Evolutionary conservation across 75 land plant genomes (phyloP).

Genomic region (Cryptomeria japonica): DNA sequence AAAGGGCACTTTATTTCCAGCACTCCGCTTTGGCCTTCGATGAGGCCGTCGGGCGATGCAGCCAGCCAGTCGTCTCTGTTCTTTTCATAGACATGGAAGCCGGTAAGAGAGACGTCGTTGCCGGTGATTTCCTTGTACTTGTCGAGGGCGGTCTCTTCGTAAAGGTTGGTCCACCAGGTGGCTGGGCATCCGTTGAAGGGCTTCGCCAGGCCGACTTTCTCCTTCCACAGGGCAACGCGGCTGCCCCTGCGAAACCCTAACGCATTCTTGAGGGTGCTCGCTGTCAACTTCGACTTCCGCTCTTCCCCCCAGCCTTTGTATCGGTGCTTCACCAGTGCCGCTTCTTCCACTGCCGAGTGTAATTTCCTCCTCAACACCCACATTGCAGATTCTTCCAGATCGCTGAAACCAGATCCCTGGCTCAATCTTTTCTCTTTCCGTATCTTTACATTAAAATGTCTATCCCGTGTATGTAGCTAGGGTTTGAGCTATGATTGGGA

Average conservation of each 20-base stretch:
- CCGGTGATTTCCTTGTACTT: constrained; percentile 66
- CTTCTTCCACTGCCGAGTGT: background rate
- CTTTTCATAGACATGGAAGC: constrained; percentile 50
- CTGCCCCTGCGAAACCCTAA: constrained; percentile 63
- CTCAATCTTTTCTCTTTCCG: no score
- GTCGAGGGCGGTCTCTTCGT: constrained; percentile 58
- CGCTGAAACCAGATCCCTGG: no score
- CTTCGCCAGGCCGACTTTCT: constrained; percentile 55
- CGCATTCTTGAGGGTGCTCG: constrained; percentile 68
- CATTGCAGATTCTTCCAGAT: background rate
- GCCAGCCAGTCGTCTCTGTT: constrained; percentile 64
- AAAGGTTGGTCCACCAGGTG: constrained; percentile 57
- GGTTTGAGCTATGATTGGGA: no score
- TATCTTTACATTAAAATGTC: no score
- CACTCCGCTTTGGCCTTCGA: constrained; percentile 41
- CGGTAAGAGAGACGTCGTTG: constrained; percentile 31
- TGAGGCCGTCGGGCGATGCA: constrained; percentile 69
- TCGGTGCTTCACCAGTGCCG: background rate
- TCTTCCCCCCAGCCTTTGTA: background rate
- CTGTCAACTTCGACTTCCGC: constrained; percentile 26
- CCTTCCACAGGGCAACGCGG: constrained; percentile 60
- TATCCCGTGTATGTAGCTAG: no score
- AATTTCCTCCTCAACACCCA: background rate
- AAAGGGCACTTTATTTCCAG: constrained; percentile 83
- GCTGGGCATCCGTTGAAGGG: constrained; percentile 58